Evolutionary conservation across 345 rosid species (phyloP).

Genomic region (Eucalyptus polyanthemos): DNA sequence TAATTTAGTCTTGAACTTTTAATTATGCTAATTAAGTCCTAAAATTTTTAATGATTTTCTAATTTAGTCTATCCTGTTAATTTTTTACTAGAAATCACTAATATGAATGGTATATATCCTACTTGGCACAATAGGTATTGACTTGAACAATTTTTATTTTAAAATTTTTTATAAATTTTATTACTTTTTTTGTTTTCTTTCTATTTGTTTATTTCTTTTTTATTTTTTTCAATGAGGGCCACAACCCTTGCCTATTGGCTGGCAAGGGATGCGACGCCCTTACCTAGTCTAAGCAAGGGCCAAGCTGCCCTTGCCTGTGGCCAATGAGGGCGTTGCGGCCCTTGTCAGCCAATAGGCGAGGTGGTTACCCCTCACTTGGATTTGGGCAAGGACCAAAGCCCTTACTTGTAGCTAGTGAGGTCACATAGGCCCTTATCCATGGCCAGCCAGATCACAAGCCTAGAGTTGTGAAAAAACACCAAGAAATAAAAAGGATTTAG

Average conservation of each 20-base stretch:
- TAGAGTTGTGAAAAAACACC: neutral
- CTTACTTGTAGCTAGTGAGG: neutral
- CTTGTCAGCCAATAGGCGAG: too few relatives aligned
- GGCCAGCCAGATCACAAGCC: neutral
- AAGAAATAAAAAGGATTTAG: neutral
- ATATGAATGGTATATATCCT: too few relatives aligned
- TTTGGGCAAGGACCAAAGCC: neutral
- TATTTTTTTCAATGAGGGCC: too few relatives aligned
- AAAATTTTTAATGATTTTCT: neutral
- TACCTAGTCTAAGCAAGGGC: neutral
- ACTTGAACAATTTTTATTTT: too few relatives aligned
- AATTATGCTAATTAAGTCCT: too few relatives aligned
- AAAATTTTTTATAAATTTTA: too few relatives aligned
- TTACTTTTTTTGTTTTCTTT: too few relatives aligned
- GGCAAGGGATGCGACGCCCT: neutral
- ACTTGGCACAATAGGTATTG: accelerated
- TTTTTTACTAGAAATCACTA: neutral
- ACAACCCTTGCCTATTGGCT: neutral
- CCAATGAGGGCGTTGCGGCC: too few relatives aligned
- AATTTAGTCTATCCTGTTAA: neutral
- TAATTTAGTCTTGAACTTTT: neutral
- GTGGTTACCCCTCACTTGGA: neutral
- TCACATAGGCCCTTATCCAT: neutral
- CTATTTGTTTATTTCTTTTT: too few relatives aligned
- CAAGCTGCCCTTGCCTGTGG: neutral